Evolutionary conservation across 129 eudicot species (phyloP).

Genomic region (Escallonia rubra): DNA sequence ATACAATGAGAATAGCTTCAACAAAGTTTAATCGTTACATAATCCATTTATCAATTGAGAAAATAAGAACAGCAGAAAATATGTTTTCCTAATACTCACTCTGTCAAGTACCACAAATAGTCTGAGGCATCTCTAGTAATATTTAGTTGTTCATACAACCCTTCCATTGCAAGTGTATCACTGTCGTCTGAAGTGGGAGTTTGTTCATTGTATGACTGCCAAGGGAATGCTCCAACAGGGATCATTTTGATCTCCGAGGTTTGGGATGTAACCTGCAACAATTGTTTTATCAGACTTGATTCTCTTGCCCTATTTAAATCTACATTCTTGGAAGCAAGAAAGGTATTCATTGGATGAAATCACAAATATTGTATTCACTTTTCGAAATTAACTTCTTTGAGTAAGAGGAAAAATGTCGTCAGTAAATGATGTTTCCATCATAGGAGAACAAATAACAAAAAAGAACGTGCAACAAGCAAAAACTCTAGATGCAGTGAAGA

Average conservation of each 20-base stretch:
- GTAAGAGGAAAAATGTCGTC: background rate
- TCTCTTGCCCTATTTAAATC: background rate
- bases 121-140: constrained; percentile 85
- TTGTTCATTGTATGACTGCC: constrained; percentile 79
- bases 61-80: background rate
- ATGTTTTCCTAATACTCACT: constrained; percentile 34
- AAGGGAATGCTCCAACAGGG: constrained; percentile 42
- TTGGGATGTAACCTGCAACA: constrained; percentile 48
- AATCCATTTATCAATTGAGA: background rate
- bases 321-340: background rate
- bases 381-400: no score
- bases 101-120: constrained; percentile 87
- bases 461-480: background rate
- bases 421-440: no score
- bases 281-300: background rate
- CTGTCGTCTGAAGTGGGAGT: constrained; percentile 68
- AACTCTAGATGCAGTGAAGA: background rate
- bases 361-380: no score
- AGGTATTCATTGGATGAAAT: background rate
- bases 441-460: no score
- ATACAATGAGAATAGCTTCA: background rate
- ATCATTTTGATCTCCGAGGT: constrained; percentile 44
- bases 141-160: constrained; percentile 69
- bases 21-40: background rate
- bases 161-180: constrained; percentile 47